Evolutionary conservation across 306 rosid species (phyloP).

Genomic region (Citrullus colocynthis): DNA sequence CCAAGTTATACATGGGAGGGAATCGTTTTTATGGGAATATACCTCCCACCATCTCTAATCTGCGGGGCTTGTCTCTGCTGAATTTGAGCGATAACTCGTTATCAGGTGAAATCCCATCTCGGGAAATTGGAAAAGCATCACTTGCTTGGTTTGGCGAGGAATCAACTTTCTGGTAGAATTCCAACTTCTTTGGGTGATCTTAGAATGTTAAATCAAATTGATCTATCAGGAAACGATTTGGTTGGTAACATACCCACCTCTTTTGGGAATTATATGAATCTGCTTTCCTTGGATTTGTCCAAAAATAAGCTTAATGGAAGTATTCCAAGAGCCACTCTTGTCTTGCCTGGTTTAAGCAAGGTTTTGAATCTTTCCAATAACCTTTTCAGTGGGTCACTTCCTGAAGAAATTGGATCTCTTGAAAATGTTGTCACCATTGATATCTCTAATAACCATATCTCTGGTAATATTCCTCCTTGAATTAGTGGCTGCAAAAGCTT

Average conservation of each 20-base stretch:
- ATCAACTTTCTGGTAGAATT: slow-evolving; percentile 38
- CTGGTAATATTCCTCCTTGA: slow-evolving; percentile 40
- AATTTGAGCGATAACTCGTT: slow-evolving; percentile 41
- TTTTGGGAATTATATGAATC: slow-evolving; percentile 32
- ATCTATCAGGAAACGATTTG: slow-evolving; percentile 45
- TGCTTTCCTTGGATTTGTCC: slow-evolving; percentile 52
- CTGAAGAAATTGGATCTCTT: slow-evolving; percentile 30
- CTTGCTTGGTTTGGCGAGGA: slow-evolving; percentile 28
- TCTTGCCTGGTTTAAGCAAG: slow-evolving; percentile 33
- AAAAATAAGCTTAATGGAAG: slow-evolving; percentile 50
- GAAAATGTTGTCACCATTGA: slow-evolving; percentile 33
- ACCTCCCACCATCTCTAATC: slow-evolving; percentile 36
- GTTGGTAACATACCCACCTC: slow-evolving; percentile 27
- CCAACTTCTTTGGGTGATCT: slow-evolving; percentile 48
- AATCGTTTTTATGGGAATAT: slow-evolving; percentile 47
- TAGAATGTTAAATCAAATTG: slow-evolving; percentile 28
- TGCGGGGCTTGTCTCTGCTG: slow-evolving; percentile 35
- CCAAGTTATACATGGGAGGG: slow-evolving; percentile 45
- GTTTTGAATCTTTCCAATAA: slow-evolving; percentile 49
- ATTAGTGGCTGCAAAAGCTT: slow-evolving; percentile 43
- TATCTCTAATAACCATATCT: slow-evolving; percentile 39
- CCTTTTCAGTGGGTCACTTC: slow-evolving; percentile 46
- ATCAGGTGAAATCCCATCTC: slow-evolving; percentile 47
- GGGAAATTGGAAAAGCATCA: slow-evolving; percentile 35
- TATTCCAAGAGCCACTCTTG: slow-evolving; percentile 40